A percentile compares a stretch with the other conserved stretches of the same genome.
Conservation (phyloP, 192 early-diverging fungal genomes). For the Backusella circina region DNA sequence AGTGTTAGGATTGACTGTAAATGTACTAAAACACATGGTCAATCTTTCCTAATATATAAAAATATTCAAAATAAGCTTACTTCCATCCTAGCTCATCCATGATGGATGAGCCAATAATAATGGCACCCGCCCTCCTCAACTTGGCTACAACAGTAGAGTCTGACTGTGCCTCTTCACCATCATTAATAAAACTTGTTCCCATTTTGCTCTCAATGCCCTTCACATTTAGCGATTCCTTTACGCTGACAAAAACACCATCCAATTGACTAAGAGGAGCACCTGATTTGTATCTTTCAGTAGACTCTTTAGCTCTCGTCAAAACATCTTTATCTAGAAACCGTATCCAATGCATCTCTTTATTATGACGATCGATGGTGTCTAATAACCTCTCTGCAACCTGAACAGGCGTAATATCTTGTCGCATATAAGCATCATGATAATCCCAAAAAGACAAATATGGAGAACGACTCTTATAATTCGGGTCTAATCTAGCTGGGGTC, state of each 20-base stretch:
- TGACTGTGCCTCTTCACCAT: conserved; percentile 32
- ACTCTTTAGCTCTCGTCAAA: conserved; percentile 47
- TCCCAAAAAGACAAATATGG: conserved; percentile 38
- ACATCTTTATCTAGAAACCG: conserved; percentile 31
- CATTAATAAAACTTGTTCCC: conserved; percentile 62
- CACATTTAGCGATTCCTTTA: conserved; percentile 74
- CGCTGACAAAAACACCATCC: conserved; percentile 73
- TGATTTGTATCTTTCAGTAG: conserved; percentile 49
- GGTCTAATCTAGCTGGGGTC: background rate
- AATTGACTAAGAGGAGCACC: conserved; percentile 51
- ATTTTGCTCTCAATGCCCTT: conserved; percentile 45
- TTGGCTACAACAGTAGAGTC: conserved; percentile 51
- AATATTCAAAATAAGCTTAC: conserved; percentile 10
- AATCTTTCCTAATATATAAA: background rate
- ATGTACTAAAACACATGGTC: conserved; percentile 26
- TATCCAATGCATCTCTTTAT: conserved; percentile 15
- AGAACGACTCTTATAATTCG: conserved; percentile 5
- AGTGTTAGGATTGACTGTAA: conserved; percentile 58
- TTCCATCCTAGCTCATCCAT: conserved; percentile 77
- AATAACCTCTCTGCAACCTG: conserved; percentile 38
- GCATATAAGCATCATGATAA: conserved; percentile 41
- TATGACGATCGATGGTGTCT: conserved; percentile 8
- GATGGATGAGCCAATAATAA: conserved; percentile 63
- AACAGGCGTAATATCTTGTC: conserved; percentile 29
- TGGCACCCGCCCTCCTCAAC: conserved; percentile 54